A percentile compares a stretch with the other conserved stretches of the same genome.
phyloP scores from a whole-genome alignment of 306 rosid species.

The Rosa persica region DNA sequence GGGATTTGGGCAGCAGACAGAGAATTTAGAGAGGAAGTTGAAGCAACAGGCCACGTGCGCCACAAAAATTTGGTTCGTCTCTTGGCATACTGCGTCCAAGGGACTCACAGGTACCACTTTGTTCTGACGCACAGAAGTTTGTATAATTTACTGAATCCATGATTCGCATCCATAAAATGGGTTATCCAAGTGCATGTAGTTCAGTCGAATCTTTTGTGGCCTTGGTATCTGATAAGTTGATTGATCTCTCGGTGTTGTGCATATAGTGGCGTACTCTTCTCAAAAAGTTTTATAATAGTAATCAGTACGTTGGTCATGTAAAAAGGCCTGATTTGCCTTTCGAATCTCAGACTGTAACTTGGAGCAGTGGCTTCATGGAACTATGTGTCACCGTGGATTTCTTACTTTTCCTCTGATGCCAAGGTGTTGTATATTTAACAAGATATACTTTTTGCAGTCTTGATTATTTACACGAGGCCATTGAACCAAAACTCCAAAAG shows the following conservation, averaged over 20 bases:
- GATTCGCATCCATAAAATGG: not conserved
- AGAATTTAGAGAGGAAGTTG: slow-evolving; percentile 93
- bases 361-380: slow-evolving; percentile 98
- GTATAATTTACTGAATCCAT: not conserved
- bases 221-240: too few relatives aligned
- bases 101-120: slow-evolving; percentile 69
- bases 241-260: too few relatives aligned
- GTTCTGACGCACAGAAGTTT: slow-evolving; percentile 13
- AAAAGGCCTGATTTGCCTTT: slow-evolving; percentile 2
- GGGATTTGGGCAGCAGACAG: slow-evolving; percentile 54
- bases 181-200: not conserved
- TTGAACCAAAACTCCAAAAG: too few relatives aligned
- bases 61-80: slow-evolving; percentile 97
- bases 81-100: slow-evolving; percentile 84
- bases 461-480: too few relatives aligned
- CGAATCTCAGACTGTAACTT: slow-evolving; percentile 70
- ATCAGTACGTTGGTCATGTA: not conserved
- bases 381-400: slow-evolving; percentile 88
- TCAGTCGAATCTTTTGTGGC: not conserved
- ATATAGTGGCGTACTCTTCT: not conserved
- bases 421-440: slow-evolving; percentile 30
- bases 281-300: not conserved
- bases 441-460: not conserved
- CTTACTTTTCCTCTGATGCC: slow-evolving; percentile 47
- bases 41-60: slow-evolving; percentile 96